phyloP scores from a whole-genome alignment of 306 rosid species.

The Pachyrhizus erosus region DNA sequence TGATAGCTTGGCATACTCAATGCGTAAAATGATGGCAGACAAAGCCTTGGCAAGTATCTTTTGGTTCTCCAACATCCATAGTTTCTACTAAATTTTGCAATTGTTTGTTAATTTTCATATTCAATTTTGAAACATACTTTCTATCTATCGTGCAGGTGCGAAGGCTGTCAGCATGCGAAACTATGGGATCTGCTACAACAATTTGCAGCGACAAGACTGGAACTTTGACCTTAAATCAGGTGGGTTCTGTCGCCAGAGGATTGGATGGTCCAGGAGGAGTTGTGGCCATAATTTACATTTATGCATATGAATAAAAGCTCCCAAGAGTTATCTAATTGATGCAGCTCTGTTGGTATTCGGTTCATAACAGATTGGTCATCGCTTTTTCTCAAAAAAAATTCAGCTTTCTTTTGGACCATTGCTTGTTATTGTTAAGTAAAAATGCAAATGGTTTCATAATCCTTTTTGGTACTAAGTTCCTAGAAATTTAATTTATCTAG shows the following conservation, averaged over 20 bases:
- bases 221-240: slow-evolving; percentile 94
- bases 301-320: slow-evolving; percentile 27
- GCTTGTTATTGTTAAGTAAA: not conserved
- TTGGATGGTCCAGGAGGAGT: slow-evolving; percentile 14
- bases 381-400: not conserved
- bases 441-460: not conserved
- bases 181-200: slow-evolving; percentile 99
- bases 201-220: slow-evolving; percentile 99
- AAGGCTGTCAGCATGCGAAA: slow-evolving; percentile 95
- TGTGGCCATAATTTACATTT: slow-evolving; percentile 30
- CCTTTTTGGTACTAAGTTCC: not conserved
- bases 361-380: slow-evolving; percentile 27
- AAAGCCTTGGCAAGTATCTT: slow-evolving; percentile 80
- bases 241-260: slow-evolving; percentile 22
- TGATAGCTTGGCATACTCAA: slow-evolving; percentile 90
- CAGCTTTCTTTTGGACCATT: not conserved
- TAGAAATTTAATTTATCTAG: slow-evolving; percentile 23
- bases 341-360: slow-evolving; percentile 27
- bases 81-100: not conserved
- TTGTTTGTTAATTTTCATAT: not conserved
- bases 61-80: not conserved
- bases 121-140: slow-evolving; percentile 29
- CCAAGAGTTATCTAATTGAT: not conserved
- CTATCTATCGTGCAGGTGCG: slow-evolving; percentile 75
- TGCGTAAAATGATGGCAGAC: slow-evolving; percentile 99